phyloP scores from a whole-genome alignment of 2,329 filamentous ascomycete genomes.

The Gaeumannomyces tritici region DNA sequence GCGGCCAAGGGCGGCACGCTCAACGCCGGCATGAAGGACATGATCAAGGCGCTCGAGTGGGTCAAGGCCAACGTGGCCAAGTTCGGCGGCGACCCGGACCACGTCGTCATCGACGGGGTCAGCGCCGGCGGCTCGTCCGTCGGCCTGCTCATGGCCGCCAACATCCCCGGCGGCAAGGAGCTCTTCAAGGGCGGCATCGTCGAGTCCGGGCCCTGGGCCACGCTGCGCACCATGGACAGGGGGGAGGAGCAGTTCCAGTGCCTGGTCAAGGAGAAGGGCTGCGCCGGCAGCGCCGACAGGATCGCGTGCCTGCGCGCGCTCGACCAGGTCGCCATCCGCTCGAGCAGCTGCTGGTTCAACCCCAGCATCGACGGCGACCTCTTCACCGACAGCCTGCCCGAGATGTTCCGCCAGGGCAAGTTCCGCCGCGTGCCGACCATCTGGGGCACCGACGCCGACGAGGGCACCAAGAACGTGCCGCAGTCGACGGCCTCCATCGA shows the following conservation, averaged over 20 bases:
- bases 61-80: slow-evolving; percentile 5
- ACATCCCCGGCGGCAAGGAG: not conserved
- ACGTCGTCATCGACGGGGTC: not conserved
- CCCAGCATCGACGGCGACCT: not conserved
- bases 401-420: slow-evolving; percentile 24
- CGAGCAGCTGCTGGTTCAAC: slow-evolving; percentile 1
- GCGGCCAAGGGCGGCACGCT: not conserved
- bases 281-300: not conserved
- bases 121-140: slow-evolving; percentile 1
- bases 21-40: not conserved
- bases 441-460: slow-evolving; percentile 25
- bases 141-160: slow-evolving; percentile 1
- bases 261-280: slow-evolving; percentile 1
- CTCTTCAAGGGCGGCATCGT: not conserved
- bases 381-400: not conserved
- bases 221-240: not conserved
- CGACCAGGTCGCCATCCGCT: slow-evolving; percentile 1
- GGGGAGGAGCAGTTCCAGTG: slow-evolving; percentile 1
- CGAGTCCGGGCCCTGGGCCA: slow-evolving; percentile 1
- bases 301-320: not conserved
- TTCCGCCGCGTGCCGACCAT: slow-evolving; percentile 27
- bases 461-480: slow-evolving; percentile 24
- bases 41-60: slow-evolving; percentile 4
- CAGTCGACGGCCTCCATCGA: not conserved
- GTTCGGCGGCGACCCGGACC: slow-evolving; percentile 6